Conservation (phyloP, 2,329 filamentous ascomycete genomes). For the Phaeosphaeria sp. region DNA sequence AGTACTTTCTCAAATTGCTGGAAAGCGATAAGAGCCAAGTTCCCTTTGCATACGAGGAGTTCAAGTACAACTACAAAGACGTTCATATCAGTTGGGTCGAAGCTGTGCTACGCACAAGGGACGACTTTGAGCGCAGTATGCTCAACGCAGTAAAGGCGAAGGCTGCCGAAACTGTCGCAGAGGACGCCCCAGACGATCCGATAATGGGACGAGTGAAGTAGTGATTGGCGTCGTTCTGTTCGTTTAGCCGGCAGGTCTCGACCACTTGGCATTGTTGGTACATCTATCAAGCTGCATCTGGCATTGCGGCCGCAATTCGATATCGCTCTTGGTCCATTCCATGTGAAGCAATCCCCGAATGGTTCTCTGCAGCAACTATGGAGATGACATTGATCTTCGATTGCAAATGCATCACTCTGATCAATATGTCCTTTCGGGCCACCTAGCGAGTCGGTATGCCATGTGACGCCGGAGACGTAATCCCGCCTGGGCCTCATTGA, state of each 20-base stretch:
- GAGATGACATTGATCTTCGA: not conserved
- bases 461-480: not conserved
- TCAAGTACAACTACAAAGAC: constrained; percentile 92
- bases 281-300: not conserved
- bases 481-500: not conserved
- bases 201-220: constrained; percentile 93
- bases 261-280: not conserved
- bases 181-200: constrained; percentile 75
- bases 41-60: constrained; percentile 77
- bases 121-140: constrained; percentile 94
- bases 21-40: constrained; percentile 74
- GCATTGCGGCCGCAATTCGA: not conserved
- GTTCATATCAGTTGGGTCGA: constrained; percentile 96
- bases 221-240: not conserved
- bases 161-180: constrained; percentile 84
- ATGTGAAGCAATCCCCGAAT: not conserved
- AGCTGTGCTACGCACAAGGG: constrained; percentile 80
- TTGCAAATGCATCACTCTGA: not conserved
- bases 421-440: not conserved
- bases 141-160: constrained; percentile 84
- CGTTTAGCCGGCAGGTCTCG: not conserved
- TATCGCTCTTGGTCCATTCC: not conserved
- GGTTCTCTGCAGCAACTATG: not conserved
- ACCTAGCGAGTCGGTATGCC: not conserved
- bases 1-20: constrained; percentile 82